Evolutionary conservation across 2,329 filamentous ascomycete genomes (phyloP).

Genomic region (Myriosclerotinia scirpicola): DNA sequence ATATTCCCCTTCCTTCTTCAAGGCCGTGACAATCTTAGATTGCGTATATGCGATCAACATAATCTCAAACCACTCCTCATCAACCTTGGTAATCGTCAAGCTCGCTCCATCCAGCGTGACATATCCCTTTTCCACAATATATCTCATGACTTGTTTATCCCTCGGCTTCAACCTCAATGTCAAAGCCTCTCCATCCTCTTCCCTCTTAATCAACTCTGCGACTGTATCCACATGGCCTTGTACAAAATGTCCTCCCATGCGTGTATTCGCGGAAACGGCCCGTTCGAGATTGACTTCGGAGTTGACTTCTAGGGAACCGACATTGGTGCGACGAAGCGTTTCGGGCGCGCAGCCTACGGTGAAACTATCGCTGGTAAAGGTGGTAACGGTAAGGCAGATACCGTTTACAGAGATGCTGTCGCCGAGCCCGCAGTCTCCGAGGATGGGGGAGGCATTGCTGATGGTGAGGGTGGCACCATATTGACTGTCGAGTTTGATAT

Average conservation of each 20-base stretch:
- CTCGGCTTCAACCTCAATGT: slow-evolving; percentile 80
- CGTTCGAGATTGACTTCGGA: slow-evolving; percentile 89
- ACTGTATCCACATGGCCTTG: slow-evolving; percentile 96
- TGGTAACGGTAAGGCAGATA: slow-evolving; percentile 91
- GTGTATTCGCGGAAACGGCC: slow-evolving; percentile 83
- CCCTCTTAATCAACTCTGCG: slow-evolving; percentile 70
- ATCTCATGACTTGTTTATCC: slow-evolving; percentile 69
- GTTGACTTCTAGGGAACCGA: slow-evolving; percentile 67
- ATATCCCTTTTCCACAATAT: slow-evolving; percentile 95
- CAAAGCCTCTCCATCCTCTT: slow-evolving; percentile 83
- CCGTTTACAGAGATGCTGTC: slow-evolving; percentile 97
- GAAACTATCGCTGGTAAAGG: slow-evolving; percentile 64
- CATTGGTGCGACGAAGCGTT: slow-evolving; percentile 91
- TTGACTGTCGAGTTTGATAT: slow-evolving; percentile 76
- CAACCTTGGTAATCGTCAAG: slow-evolving; percentile 83
- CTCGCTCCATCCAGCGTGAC: slow-evolving; percentile 93
- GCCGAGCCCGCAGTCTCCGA: slow-evolving; percentile 79
- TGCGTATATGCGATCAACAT: slow-evolving; percentile 98
- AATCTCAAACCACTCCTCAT: slow-evolving; percentile 86
- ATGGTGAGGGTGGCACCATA: slow-evolving; percentile 92
- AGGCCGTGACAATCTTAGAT: slow-evolving; percentile 69
- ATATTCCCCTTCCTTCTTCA: slow-evolving; percentile 42
- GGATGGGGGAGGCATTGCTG: slow-evolving; percentile 66
- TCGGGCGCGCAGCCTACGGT: slow-evolving; percentile 93
- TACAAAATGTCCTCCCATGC: slow-evolving; percentile 98